Percentiles rank a stretch among this genome's conserved stretches.
phyloP scores from a whole-genome alignment of 2,329 filamentous ascomycete genomes.

The Xylariales sp. region DNA sequence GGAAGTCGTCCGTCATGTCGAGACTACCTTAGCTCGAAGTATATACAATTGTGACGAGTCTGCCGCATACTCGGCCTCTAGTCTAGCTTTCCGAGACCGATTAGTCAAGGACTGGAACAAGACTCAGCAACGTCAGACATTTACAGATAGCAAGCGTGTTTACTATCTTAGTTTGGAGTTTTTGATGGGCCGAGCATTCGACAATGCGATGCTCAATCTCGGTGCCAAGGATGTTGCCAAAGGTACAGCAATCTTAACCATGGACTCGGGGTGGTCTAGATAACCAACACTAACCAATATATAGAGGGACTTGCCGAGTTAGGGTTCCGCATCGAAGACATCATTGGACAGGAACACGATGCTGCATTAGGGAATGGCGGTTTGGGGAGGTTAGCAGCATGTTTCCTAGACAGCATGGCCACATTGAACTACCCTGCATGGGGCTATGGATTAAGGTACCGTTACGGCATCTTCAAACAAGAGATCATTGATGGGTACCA shows the following conservation, averaged over 20 bases:
- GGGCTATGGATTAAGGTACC: conserved; percentile 95
- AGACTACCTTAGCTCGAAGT: conserved; percentile 94
- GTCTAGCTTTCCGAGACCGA: conserved; percentile 91
- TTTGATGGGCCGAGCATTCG: conserved; percentile 93
- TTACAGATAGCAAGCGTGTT: conserved; percentile 88
- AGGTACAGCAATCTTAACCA: conserved; percentile 61
- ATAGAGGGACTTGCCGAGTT: conserved; percentile 86
- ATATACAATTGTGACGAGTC: conserved; percentile 98
- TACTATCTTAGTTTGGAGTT: conserved; percentile 99
- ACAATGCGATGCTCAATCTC: conserved; percentile 99
- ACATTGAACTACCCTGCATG: conserved; percentile 95
- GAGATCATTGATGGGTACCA: conserved; percentile 98
- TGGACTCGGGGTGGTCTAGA: background rate
- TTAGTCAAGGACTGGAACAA: conserved; percentile 97
- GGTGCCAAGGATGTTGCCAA: conserved; percentile 86
- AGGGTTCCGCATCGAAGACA: conserved; percentile 96
- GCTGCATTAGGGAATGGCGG: conserved; percentile 96
- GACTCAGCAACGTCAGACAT: conserved; percentile 96
- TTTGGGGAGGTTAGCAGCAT: conserved; percentile 92
- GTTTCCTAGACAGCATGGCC: conserved; percentile 95
- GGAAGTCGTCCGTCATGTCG: conserved; percentile 92
- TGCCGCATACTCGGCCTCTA: conserved; percentile 90
- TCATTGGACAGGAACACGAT: conserved; percentile 94
- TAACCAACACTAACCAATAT: conserved; percentile 30
- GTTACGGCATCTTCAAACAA: conserved; percentile 99